Conservation (phyloP, 2,329 filamentous ascomycete genomes). For the Zarea fungicola region DNA sequence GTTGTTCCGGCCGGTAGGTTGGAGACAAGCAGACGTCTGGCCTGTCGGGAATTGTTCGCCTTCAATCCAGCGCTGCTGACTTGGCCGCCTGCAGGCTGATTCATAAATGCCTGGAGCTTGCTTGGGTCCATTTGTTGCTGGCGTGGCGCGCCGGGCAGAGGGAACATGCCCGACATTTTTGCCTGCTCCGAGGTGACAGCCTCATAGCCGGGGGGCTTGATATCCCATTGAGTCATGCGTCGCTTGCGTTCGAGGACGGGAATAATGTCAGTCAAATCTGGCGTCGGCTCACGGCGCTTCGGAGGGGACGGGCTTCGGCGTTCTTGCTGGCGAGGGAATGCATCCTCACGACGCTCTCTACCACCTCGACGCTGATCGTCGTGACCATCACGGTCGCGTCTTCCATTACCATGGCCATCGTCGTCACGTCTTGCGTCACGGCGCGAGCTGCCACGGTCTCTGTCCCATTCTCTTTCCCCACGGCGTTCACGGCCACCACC, state of each 20-base stretch:
- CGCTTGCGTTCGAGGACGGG: slow-evolving; percentile 81
- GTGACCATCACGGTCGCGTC: slow-evolving; percentile 52
- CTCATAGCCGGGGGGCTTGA: slow-evolving; percentile 96
- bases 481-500: slow-evolving; percentile 54
- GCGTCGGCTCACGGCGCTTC: slow-evolving; percentile 92
- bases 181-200: slow-evolving; percentile 98
- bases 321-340: slow-evolving; percentile 41
- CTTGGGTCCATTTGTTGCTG: slow-evolving; percentile 94
- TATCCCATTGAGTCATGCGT: slow-evolving; percentile 97
- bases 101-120: slow-evolving; percentile 93
- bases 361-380: slow-evolving; percentile 46
- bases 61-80: slow-evolving; percentile 75
- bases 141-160: slow-evolving; percentile 87
- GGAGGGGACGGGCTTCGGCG: slow-evolving; percentile 75
- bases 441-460: slow-evolving; percentile 58
- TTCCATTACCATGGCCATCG: slow-evolving; percentile 43
- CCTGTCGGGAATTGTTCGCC: slow-evolving; percentile 87
- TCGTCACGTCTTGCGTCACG: slow-evolving; percentile 64
- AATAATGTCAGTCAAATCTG: slow-evolving; percentile 83
- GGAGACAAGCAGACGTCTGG: slow-evolving; percentile 84
- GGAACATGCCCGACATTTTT: slow-evolving; percentile 98
- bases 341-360: slow-evolving; percentile 38
- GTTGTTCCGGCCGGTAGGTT: slow-evolving; percentile 70
- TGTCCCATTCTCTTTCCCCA: slow-evolving; percentile 72
- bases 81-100: slow-evolving; percentile 66